Conservation (phyloP, 805 yeast species). For the Kazachstania bromeliacearum region DNA sequence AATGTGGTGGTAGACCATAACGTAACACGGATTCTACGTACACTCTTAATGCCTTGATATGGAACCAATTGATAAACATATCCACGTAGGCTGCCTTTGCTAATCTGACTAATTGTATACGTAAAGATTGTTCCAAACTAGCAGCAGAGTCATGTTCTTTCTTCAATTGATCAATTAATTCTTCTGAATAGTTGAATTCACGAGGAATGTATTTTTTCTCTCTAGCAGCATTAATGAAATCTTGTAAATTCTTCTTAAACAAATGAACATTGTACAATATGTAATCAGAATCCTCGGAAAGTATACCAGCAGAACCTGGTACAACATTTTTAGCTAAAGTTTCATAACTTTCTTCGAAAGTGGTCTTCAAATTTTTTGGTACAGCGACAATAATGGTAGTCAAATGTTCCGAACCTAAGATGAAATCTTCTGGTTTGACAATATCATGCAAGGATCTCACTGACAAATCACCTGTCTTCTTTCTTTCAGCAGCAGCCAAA, state of each 20-base stretch:
- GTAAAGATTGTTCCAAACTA: constrained; percentile 61
- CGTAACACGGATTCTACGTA: constrained; percentile 91
- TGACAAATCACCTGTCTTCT: constrained; percentile 86
- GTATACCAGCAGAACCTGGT: constrained; percentile 73
- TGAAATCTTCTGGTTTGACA: constrained; percentile 75
- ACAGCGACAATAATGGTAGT: constrained; percentile 83
- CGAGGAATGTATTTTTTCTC: constrained; percentile 88
- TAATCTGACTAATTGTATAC: constrained; percentile 70
- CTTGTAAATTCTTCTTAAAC: constrained; percentile 70
- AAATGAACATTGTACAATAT: constrained; percentile 67
- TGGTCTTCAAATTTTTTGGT: constrained; percentile 53
- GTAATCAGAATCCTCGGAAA: constrained; percentile 68
- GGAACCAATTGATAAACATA: constrained; percentile 78
- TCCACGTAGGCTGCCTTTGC: constrained; percentile 87
- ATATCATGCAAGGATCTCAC: constrained; percentile 85
- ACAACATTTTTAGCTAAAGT: constrained; percentile 71
- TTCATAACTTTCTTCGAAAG: constrained; percentile 67
- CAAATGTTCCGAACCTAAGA: constrained; percentile 76
- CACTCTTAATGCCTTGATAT: constrained; percentile 74
- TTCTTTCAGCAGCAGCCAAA: constrained; percentile 80
- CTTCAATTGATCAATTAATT: constrained; percentile 57
- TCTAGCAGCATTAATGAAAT: constrained; percentile 61
- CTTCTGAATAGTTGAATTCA: constrained; percentile 82
- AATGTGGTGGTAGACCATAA: constrained; percentile 94
- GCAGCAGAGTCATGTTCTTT: constrained; percentile 71